These are phyloP conservation scores for Annulohypoxylon moriforme DNA, from an alignment of 495 filamentous ascomycete genomes.

Conservation along the genomic window DNA sequence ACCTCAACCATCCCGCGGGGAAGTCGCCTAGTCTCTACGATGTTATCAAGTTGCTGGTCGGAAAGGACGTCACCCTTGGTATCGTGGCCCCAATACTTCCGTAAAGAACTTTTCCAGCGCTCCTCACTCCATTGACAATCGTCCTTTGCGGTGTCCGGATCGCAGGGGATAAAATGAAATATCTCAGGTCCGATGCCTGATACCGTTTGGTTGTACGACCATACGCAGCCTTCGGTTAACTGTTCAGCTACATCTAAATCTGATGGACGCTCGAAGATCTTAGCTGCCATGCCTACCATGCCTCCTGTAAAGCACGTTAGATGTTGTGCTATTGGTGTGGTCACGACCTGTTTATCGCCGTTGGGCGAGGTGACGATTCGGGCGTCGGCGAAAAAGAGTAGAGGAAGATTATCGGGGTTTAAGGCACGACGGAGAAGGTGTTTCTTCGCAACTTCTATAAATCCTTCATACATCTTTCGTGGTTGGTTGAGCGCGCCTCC, in stretches of 20 bases:
- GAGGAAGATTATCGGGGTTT: constrained; percentile 68
- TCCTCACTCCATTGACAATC: constrained; percentile 49
- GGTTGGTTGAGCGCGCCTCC: constrained; percentile 82
- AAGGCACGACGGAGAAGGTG: constrained; percentile 73
- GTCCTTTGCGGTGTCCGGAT: constrained; percentile 48
- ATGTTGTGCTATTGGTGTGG: constrained; percentile 53
- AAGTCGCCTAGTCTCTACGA: constrained; percentile 60
- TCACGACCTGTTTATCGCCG: constrained; percentile 35
- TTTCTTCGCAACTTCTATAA: constrained; percentile 74
- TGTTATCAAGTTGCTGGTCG: constrained; percentile 52
- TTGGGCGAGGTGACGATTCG: constrained; percentile 43
- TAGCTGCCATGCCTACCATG: constrained; percentile 85
- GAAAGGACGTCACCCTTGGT: constrained; percentile 41
- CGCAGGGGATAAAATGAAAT: constrained; percentile 70
- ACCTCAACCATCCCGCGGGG: constrained; percentile 69
- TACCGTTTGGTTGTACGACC: constrained; percentile 77
- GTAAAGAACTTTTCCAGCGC: constrained; percentile 46
- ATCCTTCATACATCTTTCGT: constrained; percentile 76
- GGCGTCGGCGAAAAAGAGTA: constrained; percentile 70
- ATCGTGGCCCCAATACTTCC: constrained; percentile 47
- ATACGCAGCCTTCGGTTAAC: constrained; percentile 88
- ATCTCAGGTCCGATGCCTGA: constrained; percentile 85
- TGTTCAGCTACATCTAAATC: constrained; percentile 79
- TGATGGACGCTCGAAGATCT: constrained; percentile 73
- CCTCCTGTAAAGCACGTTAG: constrained; percentile 81